Base-by-base conservation (phyloP, 768 basidiomycete species). In the Kwoniella sp. region DNA sequence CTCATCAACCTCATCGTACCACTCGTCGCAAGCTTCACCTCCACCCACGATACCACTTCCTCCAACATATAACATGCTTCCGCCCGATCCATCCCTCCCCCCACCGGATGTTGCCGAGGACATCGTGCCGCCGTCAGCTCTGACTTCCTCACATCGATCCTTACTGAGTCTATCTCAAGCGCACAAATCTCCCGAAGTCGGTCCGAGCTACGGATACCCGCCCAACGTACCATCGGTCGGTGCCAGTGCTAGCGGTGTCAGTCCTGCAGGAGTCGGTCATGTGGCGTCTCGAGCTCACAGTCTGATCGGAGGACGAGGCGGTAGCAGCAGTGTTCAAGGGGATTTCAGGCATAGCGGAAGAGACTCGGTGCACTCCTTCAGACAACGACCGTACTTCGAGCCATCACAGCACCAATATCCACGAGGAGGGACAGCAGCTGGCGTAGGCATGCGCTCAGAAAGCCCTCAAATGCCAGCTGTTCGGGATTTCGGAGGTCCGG, bases 1-100 rank as follows among this genome's bases (percentile, higher is more conserved):
- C 13, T 74, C 73, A 0, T 77, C 75, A 15, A 68, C 75, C 7
- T 74, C 75, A 17, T 77, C 73, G 0, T 77, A 74, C 34, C 72
- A 74, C 53, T 72, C 70, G 15, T 77, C 73, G 8, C 71, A 74
- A 58, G 72, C 76, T 20, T 74, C 75, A 15, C 72, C 69, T 9
- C 69, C 70, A 1, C 52, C 53, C 9, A 69, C 70, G 9, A 66
- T 58, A 15, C 63, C 74, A 8, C 65, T 68, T 0, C 67, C 71
- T 4, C 68, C 69, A 0, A 58, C 67, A 11, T 53, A 41, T 15
- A 53, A 53, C 51, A 65, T 65, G 63, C 29, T 65, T 20, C 69
- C 71, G 29, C 73, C 73, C 11, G 69, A 74, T 52, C 72, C 72
- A 7, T 37, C 63, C 11, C 51, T 70, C 4, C 69, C 68, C n/a